Conservation (phyloP, 805 yeast genomes). For the Kuraishia piskuri region DNA sequence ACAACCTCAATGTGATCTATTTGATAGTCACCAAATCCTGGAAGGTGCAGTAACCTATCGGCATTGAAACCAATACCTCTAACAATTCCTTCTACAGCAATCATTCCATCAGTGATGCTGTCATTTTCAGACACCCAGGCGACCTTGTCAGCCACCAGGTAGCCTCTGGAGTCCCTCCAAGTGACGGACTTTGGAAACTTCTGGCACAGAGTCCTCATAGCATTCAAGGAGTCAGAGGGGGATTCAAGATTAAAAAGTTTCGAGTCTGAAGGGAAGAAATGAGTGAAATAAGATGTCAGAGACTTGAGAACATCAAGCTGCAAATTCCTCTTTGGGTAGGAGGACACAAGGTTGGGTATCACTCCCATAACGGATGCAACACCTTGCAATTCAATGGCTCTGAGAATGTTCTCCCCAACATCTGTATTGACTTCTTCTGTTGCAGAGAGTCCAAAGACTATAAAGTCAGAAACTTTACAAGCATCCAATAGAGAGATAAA, state of each 20-base stretch:
- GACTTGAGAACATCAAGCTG: conserved; percentile 65
- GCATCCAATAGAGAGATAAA: conserved; percentile 73
- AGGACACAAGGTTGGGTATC: conserved; percentile 59
- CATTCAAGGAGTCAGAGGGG: conserved; percentile 60
- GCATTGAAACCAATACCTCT: conserved; percentile 82
- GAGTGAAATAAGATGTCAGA: conserved; percentile 54
- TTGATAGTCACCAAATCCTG: conserved; percentile 86
- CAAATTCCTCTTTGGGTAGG: conserved; percentile 65
- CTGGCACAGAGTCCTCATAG: conserved; percentile 72
- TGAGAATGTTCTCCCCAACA: conserved; percentile 81
- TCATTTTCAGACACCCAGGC: conserved; percentile 26
- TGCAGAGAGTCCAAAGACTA: conserved; percentile 85
- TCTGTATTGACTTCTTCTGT: conserved; percentile 68
- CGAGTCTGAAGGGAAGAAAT: conserved; percentile 76
- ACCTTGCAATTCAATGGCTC: conserved; percentile 90
- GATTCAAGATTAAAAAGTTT: conserved; percentile 65
- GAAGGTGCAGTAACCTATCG: conserved; percentile 74
- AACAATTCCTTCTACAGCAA: conserved; percentile 73
- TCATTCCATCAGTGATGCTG: conserved; percentile 24
- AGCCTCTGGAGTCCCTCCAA: conserved; percentile 94
- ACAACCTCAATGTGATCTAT: conserved; percentile 56
- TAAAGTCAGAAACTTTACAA: conserved; percentile 83
- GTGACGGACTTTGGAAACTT: conserved; percentile 75
- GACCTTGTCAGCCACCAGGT: conserved; percentile 66
- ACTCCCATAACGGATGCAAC: conserved; percentile 76